Conservation (phyloP, 2,329 filamentous ascomycete genomes). For the Trichoderma atrobrunneum region DNA sequence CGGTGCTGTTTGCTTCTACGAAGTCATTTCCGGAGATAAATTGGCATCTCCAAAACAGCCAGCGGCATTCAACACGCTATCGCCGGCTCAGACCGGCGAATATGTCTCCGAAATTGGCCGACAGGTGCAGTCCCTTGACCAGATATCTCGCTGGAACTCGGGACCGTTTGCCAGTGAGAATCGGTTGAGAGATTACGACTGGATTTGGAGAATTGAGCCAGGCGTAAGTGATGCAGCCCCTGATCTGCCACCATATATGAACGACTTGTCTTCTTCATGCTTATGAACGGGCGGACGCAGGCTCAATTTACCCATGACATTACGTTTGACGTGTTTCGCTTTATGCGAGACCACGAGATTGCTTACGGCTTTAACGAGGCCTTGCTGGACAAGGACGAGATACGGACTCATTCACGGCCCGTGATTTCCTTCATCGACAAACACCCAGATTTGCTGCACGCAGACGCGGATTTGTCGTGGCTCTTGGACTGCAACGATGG, state of each 20-base stretch:
- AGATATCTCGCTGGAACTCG: conserved; percentile 81
- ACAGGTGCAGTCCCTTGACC: conserved; percentile 62
- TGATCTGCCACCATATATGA: no score
- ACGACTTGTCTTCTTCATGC: neutral
- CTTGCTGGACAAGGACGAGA: conserved; percentile 43
- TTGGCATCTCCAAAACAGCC: conserved; percentile 59
- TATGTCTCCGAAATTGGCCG: conserved; percentile 47
- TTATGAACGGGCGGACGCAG: conserved; percentile 31
- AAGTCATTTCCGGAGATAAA: conserved; percentile 71
- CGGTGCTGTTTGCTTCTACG: conserved; percentile 67
- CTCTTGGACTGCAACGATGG: conserved; percentile 32
- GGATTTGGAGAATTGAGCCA: conserved; percentile 61
- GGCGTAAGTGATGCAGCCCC: conserved; percentile 44
- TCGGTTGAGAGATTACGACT: conserved; percentile 59
- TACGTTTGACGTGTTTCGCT: conserved; percentile 82
- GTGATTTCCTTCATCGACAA: conserved; percentile 46
- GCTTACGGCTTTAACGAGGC: conserved; percentile 66
- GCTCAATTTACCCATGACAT: conserved; percentile 58
- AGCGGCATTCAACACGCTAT: conserved; percentile 25
- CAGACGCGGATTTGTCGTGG: conserved; percentile 50
- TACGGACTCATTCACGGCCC: conserved; percentile 44
- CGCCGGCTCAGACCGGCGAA: neutral
- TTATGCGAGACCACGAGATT: conserved; percentile 80
- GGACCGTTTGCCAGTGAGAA: conserved; percentile 79
- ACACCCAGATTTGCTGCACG: conserved; percentile 43